These are phyloP conservation scores for Leishmania martiniquensis DNA, from an alignment of 208 protist species.

Conservation along the genomic window DNA sequence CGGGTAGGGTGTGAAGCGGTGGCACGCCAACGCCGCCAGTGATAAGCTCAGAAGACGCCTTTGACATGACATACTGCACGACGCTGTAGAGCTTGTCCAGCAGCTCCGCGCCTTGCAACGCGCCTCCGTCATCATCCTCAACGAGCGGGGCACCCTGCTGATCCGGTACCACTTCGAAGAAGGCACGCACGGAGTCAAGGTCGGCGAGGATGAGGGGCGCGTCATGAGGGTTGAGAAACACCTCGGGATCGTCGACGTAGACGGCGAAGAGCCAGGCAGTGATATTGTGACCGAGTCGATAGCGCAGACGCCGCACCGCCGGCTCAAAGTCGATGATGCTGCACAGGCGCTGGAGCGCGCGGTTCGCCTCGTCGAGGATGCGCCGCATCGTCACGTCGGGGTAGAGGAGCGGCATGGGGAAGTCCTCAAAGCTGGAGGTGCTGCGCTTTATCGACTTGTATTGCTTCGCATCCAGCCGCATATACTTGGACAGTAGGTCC, in stretches of 20 bases:
- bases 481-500: slow-evolving; percentile 15
- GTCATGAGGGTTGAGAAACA: slow-evolving; percentile 48
- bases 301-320: slow-evolving; percentile 33
- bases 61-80: slow-evolving; percentile 62
- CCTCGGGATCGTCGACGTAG: slow-evolving; percentile 42
- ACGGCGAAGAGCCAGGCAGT: slow-evolving; percentile 43
- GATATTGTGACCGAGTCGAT: slow-evolving; percentile 38
- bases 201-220: slow-evolving; percentile 43
- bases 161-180: slow-evolving; percentile 18
- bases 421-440: slow-evolving; percentile 10
- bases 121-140: background rate
- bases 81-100: slow-evolving; percentile 49
- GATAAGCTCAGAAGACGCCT: slow-evolving; percentile 46
- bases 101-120: slow-evolving; percentile 23
- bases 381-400: slow-evolving; percentile 30
- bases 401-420: slow-evolving; percentile 20
- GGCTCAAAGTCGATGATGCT: slow-evolving; percentile 16
- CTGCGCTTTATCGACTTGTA: slow-evolving; percentile 31
- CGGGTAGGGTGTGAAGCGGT: slow-evolving; percentile 47
- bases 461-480: slow-evolving; percentile 33
- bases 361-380: slow-evolving; percentile 24
- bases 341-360: slow-evolving; percentile 2
- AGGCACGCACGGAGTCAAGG: slow-evolving; percentile 35
- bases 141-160: background rate
- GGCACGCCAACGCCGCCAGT: slow-evolving; percentile 58